Evolutionary conservation across 352 stramenopile species (phyloP), one percentile per base, ranked within the genome.

Genomic region (Phytophthora chlamydospora): DNA sequence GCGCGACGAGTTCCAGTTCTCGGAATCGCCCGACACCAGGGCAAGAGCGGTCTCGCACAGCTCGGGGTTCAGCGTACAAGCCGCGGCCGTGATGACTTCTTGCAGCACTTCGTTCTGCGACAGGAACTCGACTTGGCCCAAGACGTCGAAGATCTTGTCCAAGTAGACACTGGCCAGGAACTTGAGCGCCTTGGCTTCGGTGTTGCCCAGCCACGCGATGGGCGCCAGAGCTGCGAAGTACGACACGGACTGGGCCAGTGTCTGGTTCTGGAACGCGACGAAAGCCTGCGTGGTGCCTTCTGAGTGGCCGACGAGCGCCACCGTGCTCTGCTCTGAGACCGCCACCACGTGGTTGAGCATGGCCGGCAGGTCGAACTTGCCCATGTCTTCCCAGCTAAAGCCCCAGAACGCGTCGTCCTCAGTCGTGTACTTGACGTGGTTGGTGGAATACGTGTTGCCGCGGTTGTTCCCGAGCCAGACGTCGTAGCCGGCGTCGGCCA

Each of bases 401-500:
- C 85, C 70, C 75, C 78, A 87, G 61, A 78, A 87, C 27, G 32
- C 60, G 17, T 62, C 46, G 52, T 81, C 67, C 6, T 55, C 50
- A 16, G 56, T 68, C 3, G 58, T 55, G 52, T 82, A 82, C 36
- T 83, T 73, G 35, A 83, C 14, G 53, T 87, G 78, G 14, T 46
- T 34, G 16, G 54, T 65, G 6, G 78, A 87, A 61, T 76, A 87
- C n/a, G 78, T 87, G 33, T 72, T 83, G 32, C 78, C 78, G n/a
- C 78, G 75, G 63, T 83, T 87, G 73, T 87, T 87, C 35, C 77
- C 77, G 17, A 87, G 75, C 77, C 77, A 87, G 13, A 87, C 77
- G 24, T 88, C 78, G 45, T 80, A 88, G 2, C 78, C 78, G 7
- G 70, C 75, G 21, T 88, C 78, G 0, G 68, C 75, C 11, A 88